phyloP scores from a whole-genome alignment of 2,329 filamentous ascomycete genomes.

The Beauveria brongniartii region DNA sequence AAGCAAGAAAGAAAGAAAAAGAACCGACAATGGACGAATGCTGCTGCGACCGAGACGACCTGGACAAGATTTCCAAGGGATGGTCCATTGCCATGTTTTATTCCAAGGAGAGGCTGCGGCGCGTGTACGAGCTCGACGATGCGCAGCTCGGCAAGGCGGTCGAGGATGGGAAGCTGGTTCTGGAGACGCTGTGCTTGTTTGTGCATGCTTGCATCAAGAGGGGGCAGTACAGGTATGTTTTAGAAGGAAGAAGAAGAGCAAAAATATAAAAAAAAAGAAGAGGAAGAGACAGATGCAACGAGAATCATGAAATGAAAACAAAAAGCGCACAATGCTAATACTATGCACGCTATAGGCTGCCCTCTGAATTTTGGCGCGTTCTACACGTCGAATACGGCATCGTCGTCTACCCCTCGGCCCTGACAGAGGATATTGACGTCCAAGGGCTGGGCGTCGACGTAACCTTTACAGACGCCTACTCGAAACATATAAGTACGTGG shows the following conservation, averaged over 20 bases:
- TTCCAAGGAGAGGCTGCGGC: slow-evolving; percentile 26
- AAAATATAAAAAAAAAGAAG: background rate
- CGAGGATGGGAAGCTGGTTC: slow-evolving; percentile 25
- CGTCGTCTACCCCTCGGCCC: slow-evolving; percentile 31
- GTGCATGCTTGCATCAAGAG: slow-evolving; percentile 30
- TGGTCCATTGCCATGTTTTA: slow-evolving; percentile 30
- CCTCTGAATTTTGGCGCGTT: slow-evolving; percentile 30
- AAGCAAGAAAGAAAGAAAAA: background rate
- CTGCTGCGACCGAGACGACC: slow-evolving; percentile 20
- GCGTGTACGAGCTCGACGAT: slow-evolving; percentile 25
- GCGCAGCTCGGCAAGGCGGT: slow-evolving; percentile 25
- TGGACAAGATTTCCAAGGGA: slow-evolving; percentile 28
- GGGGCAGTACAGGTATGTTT: slow-evolving; percentile 28
- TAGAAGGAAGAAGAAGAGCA: background rate
- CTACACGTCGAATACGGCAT: slow-evolving; percentile 32
- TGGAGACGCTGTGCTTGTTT: slow-evolving; percentile 33
- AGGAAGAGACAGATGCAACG: background rate
- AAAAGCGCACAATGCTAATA: background rate
- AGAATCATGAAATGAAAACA: background rate
- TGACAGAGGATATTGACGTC: slow-evolving; percentile 28
- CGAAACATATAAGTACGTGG: slow-evolving; percentile 27
- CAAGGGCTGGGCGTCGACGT: slow-evolving; percentile 24
- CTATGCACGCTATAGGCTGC: slow-evolving; percentile 20
- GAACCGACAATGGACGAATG: slow-evolving; percentile 16
- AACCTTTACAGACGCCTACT: slow-evolving; percentile 30